A percentile compares a stretch with the other conserved stretches of the same genome.
These are phyloP conservation scores for Sungouiozyma ichnusensis DNA, from an alignment of 805 yeast species.

Conservation along the genomic window DNA sequence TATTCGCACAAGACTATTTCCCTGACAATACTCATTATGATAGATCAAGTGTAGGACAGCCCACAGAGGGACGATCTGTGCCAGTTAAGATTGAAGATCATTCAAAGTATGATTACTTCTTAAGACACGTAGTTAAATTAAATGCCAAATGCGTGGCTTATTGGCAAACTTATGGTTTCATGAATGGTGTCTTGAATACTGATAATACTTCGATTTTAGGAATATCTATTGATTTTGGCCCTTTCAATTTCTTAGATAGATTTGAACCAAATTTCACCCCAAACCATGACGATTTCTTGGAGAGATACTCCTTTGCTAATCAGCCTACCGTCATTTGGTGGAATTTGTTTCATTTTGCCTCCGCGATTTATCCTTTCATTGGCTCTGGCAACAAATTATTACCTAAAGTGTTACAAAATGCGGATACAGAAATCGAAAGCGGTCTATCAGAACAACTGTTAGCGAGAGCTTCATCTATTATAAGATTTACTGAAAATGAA, in stretches of 20 bases:
- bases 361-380: constrained; percentile 67
- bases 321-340: constrained; percentile 88
- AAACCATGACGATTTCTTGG: constrained; percentile 70
- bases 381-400: constrained; percentile 57
- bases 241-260: constrained; percentile 81
- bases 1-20: constrained; percentile 19
- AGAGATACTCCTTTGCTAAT: constrained; percentile 70
- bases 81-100: constrained; percentile 24
- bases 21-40: constrained; percentile 19
- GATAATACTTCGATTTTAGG: constrained; percentile 91
- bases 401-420: constrained; percentile 26
- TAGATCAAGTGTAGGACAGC: constrained; percentile 15
- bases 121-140: constrained; percentile 54
- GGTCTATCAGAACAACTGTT: constrained; percentile 43
- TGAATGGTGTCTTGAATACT: constrained; percentile 90
- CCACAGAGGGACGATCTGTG: constrained; percentile 5
- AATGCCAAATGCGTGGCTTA: constrained; percentile 71
- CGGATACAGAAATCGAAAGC: constrained; percentile 28
- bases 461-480: constrained; percentile 52
- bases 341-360: constrained; percentile 80
- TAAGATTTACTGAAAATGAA: constrained; percentile 52
- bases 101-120: constrained; percentile 61
- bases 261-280: constrained; percentile 79
- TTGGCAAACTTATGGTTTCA: constrained; percentile 87
- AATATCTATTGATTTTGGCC: constrained; percentile 85